Conservation (phyloP, 345 rosid species). For the Acer saccharum region DNA sequence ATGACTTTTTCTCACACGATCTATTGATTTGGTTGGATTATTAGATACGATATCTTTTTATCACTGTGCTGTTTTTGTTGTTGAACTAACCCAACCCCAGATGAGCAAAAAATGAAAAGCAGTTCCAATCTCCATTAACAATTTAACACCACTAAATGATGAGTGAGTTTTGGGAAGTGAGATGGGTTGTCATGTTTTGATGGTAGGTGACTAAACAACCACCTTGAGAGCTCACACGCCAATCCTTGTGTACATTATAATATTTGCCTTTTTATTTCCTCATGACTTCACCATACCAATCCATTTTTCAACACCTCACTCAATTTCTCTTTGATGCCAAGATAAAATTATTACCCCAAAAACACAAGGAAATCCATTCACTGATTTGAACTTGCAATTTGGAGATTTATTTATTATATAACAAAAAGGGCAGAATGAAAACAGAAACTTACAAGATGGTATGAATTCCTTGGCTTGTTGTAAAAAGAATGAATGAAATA, state of each 20-base stretch:
- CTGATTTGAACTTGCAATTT: too few relatives aligned
- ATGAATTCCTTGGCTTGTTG: constrained; percentile 12
- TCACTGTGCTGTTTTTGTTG: neutral
- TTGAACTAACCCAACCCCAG: constrained; percentile 20
- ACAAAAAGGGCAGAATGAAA: neutral
- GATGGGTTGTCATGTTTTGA: constrained; percentile 49
- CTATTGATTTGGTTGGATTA: constrained; percentile 10
- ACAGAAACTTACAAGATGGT: constrained; percentile 3
- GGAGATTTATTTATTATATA: constrained; percentile 7
- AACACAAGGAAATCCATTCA: neutral
- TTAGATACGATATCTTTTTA: constrained; percentile 2
- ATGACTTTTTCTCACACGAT: neutral
- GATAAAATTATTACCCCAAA: constrained; percentile 29
- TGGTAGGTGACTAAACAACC: constrained; percentile 64
- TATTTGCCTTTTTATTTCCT: constrained; percentile 24
- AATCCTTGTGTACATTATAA: constrained; percentile 36
- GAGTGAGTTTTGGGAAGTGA: constrained; percentile 20
- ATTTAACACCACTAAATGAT: neutral
- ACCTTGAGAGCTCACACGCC: constrained; percentile 51
- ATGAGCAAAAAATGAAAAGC: constrained; percentile 14
- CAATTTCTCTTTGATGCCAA: constrained; percentile 43
- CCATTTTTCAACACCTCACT: constrained; percentile 41
- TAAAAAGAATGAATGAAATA: constrained; percentile 50
- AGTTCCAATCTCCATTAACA: constrained; percentile 19
- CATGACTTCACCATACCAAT: constrained; percentile 37